Evolutionary conservation across 2,329 filamentous ascomycete species (phyloP).

Genomic region (Claviceps digitariae): DNA sequence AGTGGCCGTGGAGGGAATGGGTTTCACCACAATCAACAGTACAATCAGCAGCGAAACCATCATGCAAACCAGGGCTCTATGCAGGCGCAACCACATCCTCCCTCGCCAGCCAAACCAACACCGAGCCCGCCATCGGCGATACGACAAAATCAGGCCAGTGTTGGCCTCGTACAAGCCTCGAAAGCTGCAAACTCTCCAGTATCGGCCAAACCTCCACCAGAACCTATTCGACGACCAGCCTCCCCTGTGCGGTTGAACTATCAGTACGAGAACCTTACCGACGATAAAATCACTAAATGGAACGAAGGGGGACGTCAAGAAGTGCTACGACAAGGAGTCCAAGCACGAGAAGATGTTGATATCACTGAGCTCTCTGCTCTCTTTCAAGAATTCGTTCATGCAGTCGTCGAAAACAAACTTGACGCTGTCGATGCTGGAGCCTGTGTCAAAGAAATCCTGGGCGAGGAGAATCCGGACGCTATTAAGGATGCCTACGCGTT

Average conservation of each 20-base stretch:
- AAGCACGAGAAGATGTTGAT: constrained; percentile 55
- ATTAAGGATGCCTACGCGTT: constrained; percentile 38
- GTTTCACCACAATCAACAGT: constrained; percentile 8
- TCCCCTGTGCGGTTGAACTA: constrained; percentile 35
- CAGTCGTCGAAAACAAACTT: constrained; percentile 57
- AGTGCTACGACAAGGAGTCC: constrained; percentile 50
- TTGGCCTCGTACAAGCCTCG: background rate
- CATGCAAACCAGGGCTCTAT: constrained; percentile 10
- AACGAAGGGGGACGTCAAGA: constrained; percentile 49
- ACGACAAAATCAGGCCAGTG: constrained; percentile 8
- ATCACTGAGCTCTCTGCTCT: constrained; percentile 54
- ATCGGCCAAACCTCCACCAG: constrained; percentile 11
- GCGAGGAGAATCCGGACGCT: constrained; percentile 36
- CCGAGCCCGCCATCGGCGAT: background rate
- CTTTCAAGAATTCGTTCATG: constrained; percentile 74
- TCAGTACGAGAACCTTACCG: constrained; percentile 63
- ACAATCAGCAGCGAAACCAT: constrained; percentile 9
- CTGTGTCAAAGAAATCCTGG: constrained; percentile 61
- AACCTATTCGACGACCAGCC: constrained; percentile 7
- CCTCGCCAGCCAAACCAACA: constrained; percentile 11
- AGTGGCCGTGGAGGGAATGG: constrained; percentile 15
- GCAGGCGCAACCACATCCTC: constrained; percentile 11
- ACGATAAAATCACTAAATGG: constrained; percentile 57
- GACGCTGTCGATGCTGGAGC: constrained; percentile 55
- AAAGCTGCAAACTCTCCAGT: constrained; percentile 9